phyloP scores from a whole-genome alignment of 129 eudicot species.

The Flaveria bidentis region DNA sequence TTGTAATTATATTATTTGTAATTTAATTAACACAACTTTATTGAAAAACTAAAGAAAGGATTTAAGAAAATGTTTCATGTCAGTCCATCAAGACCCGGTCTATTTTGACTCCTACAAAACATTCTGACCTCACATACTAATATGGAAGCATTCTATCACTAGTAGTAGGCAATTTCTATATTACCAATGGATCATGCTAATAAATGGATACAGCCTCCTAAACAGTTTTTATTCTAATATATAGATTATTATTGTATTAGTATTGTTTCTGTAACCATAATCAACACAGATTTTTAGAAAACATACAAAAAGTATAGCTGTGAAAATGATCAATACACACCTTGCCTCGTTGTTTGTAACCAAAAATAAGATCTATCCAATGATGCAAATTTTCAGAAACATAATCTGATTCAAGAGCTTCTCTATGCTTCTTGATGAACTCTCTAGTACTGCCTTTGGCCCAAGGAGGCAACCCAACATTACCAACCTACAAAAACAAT shows the following conservation, averaged over 20 bases:
- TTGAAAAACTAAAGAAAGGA: not conserved
- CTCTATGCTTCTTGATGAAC: conserved; percentile 95
- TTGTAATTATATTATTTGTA: not conserved
- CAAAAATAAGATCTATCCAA: conserved; percentile 98
- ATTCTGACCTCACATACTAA: not conserved
- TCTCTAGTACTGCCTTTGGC: conserved; percentile 94
- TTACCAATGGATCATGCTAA: not conserved
- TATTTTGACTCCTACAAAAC: not conserved
- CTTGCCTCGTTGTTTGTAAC: conserved; percentile 94
- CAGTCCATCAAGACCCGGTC: not conserved
- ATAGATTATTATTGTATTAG: not conserved
- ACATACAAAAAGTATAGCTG: not conserved
- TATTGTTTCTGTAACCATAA: not conserved
- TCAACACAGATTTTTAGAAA: not conserved
- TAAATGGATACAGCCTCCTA: not conserved
- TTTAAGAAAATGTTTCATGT: not conserved
- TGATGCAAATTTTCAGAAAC: conserved; percentile 96
- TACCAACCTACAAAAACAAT: conserved; percentile 63
- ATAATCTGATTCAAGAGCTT: conserved; percentile 91
- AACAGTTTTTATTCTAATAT: not conserved
- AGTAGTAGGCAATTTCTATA: not conserved
- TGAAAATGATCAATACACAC: conserved; percentile 37
- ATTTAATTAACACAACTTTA: not conserved
- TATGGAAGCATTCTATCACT: conserved; percentile 13
- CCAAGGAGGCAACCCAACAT: conserved; percentile 94